phyloP scores from a whole-genome alignment of 208 protist genomes.

The Crithidia sp. region DNA sequence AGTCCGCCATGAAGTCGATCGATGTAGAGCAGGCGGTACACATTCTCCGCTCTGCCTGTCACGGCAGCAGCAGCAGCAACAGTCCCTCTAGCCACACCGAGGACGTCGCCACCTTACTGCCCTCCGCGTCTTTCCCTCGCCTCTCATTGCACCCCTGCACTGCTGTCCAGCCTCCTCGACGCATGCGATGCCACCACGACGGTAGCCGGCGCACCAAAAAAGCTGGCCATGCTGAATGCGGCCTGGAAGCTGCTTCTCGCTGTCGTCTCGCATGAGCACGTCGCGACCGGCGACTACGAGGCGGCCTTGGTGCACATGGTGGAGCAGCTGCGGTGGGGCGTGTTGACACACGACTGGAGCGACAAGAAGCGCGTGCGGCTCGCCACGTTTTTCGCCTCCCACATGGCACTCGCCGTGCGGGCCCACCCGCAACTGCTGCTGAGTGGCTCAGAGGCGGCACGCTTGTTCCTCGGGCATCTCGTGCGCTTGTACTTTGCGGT shows the following conservation, averaged over 20 bases:
- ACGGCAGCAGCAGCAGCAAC: background rate
- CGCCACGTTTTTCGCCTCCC: conserved; percentile 73
- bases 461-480: conserved; percentile 32
- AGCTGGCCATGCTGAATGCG: conserved; percentile 59
- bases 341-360: conserved; percentile 82
- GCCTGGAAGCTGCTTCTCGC: conserved; percentile 74
- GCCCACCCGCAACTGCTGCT: conserved; percentile 49
- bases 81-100: background rate
- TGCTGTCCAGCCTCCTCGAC: conserved; percentile 46
- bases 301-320: conserved; percentile 53
- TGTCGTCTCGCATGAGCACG: conserved; percentile 36
- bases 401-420: conserved; percentile 58
- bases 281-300: conserved; percentile 30
- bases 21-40: conserved; percentile 28
- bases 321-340: conserved; percentile 57
- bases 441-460: conserved; percentile 4
- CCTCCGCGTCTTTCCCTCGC: conserved; percentile 28
- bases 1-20: conserved; percentile 6
- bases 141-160: conserved; percentile 31
- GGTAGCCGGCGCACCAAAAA: conserved; percentile 32
- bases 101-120: conserved; percentile 22
- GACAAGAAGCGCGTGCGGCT: conserved; percentile 59
- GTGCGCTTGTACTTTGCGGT: conserved; percentile 51
- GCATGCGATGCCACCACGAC: conserved; percentile 45
- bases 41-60: conserved; percentile 24